phyloP scores from a whole-genome alignment of 768 basidiomycete species.

The Rhodotorula toruloides region DNA sequence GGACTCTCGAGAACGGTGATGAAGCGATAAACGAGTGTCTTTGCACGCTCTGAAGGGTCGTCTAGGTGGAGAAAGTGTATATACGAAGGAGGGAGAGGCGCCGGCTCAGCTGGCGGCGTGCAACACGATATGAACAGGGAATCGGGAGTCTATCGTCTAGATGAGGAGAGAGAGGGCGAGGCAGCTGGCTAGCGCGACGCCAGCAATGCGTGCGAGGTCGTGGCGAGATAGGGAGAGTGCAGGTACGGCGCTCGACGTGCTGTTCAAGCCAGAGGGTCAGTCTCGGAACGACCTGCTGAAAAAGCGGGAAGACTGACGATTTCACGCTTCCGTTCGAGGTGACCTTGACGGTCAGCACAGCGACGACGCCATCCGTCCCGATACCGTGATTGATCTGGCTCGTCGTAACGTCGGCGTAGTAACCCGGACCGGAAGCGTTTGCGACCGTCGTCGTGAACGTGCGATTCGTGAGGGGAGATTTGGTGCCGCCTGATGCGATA shows the following conservation, averaged over 20 bases:
- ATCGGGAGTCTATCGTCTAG: not conserved
- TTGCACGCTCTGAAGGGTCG: too few relatives aligned
- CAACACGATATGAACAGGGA: not conserved
- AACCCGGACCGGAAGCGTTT: constrained; percentile 1
- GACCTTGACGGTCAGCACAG: constrained; percentile 68
- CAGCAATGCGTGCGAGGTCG: constrained; percentile 7
- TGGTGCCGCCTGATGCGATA: constrained; percentile 60
- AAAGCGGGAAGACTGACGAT: constrained; percentile 1
- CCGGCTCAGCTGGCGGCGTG: too few relatives aligned
- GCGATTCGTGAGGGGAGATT: constrained; percentile 50
- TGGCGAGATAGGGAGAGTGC: not conserved
- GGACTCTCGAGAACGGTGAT: too few relatives aligned
- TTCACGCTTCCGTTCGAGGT: constrained; percentile 46
- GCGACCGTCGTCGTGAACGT: constrained; percentile 20
- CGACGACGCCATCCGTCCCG: constrained; percentile 76
- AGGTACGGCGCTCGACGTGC: not conserved
- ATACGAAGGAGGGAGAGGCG: not conserved
- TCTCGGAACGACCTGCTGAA: too few relatives aligned
- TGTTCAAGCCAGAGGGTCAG: not conserved
- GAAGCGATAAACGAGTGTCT: too few relatives aligned
- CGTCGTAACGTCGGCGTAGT: constrained; percentile 16
- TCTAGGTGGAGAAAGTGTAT: too few relatives aligned
- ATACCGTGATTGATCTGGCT: constrained; percentile 47
- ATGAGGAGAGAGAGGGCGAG: constrained; percentile 13
- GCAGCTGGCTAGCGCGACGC: not conserved